Base-by-base conservation (phyloP, 176 grass and related monocot genomes). In the Avena insularis region DNA sequence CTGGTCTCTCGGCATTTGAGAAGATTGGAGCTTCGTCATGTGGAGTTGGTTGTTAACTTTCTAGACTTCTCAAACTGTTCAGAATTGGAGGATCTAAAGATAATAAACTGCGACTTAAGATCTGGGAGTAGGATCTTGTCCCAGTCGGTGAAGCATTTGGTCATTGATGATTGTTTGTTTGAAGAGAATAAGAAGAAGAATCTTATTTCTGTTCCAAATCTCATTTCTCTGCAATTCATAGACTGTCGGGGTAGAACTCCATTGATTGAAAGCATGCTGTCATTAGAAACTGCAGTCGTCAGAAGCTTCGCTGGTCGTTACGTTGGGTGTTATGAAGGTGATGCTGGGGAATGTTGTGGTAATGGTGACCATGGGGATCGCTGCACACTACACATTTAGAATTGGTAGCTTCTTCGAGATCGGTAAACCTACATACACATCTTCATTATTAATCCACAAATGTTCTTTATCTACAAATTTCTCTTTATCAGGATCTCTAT, bases 241-340 rank as follows among this genome's bases (percentile, higher is more conserved):
- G 6, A 1, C 15, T 47, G 4, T 6, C 0, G 0, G 2, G 78
- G 36, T 21, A 80, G 21, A 62, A 9, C 20, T 2, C 77, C 77
- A 61, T 45, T 79, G 20, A 19, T 61, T 4, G 66, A 70, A 70
- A 11, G 35, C 66, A 70, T 70, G 66, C 1, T 10, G 35, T 70
- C 66, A 40, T 79, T 79, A 79, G 19, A 79, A 79, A 63, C 33
- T 3, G 78, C 78, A 79, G 36, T 47, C 47, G 38, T 70, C 66
- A 27, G 20, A 1, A 0, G 0, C 10, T 2, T 47, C 35, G 3
- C 35, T 36, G 35, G 35, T 2, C 4, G 35, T 36, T 36, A 1
- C 4, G 2, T 0, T 36, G 35, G 2, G 35, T 36, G 35, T 4
- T 3, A 36, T 36, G 2, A 36, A 36, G 45, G 7, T 36, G 2